Evolutionary conservation across 148 eudicot species (phyloP).

Genomic region (Cornus florida): DNA sequence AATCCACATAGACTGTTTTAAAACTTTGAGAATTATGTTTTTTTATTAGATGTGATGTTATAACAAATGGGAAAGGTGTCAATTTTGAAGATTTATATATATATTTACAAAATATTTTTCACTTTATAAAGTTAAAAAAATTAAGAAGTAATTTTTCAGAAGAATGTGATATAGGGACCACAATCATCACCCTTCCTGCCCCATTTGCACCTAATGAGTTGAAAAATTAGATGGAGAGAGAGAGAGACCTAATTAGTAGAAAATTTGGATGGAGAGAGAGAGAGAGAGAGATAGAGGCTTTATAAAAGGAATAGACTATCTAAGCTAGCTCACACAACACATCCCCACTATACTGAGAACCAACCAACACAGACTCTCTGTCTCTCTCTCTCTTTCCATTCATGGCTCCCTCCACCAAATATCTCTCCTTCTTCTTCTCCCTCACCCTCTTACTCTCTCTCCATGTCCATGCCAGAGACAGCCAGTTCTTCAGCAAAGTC

Average conservation of each 20-base stretch:
- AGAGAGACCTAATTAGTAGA: slow-evolving; percentile 5
- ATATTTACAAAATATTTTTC: too few species aligned
- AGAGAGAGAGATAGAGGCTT: slow-evolving; percentile 11
- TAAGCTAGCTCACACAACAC: neutral
- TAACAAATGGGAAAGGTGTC: too few species aligned
- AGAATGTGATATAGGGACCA: slow-evolving; percentile 14
- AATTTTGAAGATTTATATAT: too few species aligned
- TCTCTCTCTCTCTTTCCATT: neutral
- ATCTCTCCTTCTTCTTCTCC: slow-evolving; percentile 36
- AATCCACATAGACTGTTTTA: too few species aligned
- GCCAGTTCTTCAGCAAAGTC: slow-evolving; percentile 72
- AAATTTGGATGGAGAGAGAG: neutral
- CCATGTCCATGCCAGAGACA: slow-evolving; percentile 63
- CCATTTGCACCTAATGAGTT: slow-evolving; percentile 6
- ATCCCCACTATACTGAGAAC: neutral
- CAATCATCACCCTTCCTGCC: slow-evolving; percentile 17
- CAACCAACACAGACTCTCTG: neutral
- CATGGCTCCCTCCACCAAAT: slow-evolving; percentile 35
- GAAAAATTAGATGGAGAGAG: slow-evolving; percentile 2
- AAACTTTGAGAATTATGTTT: too few species aligned
- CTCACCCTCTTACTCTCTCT: slow-evolving; percentile 36
- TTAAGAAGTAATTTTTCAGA: neutral
- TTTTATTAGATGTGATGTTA: too few species aligned
- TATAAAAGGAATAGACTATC: slow-evolving; percentile 32
- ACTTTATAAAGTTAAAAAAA: too few species aligned